Evolutionary conservation across 2,329 filamentous ascomycete genomes (phyloP).

Genomic region (Aspergillus sp.): DNA sequence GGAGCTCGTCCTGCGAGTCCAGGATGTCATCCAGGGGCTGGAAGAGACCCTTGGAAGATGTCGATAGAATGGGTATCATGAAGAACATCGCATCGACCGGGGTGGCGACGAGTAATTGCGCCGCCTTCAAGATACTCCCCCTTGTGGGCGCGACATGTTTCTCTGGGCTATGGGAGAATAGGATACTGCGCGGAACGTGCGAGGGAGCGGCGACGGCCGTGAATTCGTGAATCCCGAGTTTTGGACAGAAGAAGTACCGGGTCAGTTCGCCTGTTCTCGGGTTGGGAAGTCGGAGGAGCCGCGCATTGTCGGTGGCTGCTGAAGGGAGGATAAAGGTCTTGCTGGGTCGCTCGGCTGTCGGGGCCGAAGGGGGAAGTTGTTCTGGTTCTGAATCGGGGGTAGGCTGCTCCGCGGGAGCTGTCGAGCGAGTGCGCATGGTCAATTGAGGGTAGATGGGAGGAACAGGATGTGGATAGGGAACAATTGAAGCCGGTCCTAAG

Average conservation of each 20-base stretch:
- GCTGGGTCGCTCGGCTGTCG: conserved; percentile 29
- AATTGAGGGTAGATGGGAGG: neutral
- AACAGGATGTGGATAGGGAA: neutral
- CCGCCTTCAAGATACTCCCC: conserved; percentile 62
- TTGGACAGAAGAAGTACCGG: conserved; percentile 60
- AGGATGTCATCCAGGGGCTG: conserved; percentile 52
- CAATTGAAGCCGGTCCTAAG: neutral
- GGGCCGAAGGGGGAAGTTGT: conserved; percentile 22
- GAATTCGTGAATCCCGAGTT: conserved; percentile 61
- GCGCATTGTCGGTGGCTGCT: conserved; percentile 50
- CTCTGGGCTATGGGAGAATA: conserved; percentile 44
- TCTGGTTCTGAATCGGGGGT: conserved; percentile 7
- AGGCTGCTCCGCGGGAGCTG: conserved; percentile 19
- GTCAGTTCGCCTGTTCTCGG: conserved; percentile 50
- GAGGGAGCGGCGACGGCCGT: conserved; percentile 55
- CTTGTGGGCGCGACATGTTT: conserved; percentile 33
- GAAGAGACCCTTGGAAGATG: conserved; percentile 43
- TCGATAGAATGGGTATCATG: conserved; percentile 68
- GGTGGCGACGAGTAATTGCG: conserved; percentile 81
- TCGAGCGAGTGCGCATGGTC: conserved; percentile 25
- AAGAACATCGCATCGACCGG: conserved; percentile 82
- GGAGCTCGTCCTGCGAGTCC: conserved; percentile 44
- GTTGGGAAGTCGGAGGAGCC: conserved; percentile 57
- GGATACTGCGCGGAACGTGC: conserved; percentile 53
- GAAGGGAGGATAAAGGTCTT: conserved; percentile 60